phyloP scores from a whole-genome alignment of 306 rosid genomes.

The Elaeagnus macrophylla region DNA sequence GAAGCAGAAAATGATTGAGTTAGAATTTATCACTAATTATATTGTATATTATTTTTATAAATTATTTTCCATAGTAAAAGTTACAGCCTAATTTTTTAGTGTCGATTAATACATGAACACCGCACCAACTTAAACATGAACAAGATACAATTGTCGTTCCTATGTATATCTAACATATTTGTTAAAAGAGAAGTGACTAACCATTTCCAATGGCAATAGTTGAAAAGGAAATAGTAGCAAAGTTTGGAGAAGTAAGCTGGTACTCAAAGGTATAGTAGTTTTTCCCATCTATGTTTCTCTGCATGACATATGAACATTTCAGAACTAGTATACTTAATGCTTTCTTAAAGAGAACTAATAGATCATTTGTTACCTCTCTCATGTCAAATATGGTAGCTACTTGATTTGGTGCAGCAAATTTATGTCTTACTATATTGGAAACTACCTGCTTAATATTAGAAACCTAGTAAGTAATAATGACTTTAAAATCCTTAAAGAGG shows the following conservation, averaged over 20 bases:
- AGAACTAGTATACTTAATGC: too few relatives aligned
- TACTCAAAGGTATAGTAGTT: slow-evolving; percentile 80
- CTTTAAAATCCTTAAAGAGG: slow-evolving; percentile 7
- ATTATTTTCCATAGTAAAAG: too few relatives aligned
- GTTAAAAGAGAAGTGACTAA: slow-evolving; percentile 15
- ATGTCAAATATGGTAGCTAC: slow-evolving; percentile 48
- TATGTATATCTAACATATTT: not conserved
- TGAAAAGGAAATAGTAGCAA: slow-evolving; percentile 54
- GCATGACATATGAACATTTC: slow-evolving; percentile 25
- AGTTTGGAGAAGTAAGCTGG: slow-evolving; percentile 59
- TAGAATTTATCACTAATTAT: too few relatives aligned
- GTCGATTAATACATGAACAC: too few relatives aligned
- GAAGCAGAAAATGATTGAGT: too few relatives aligned
- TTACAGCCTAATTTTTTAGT: too few relatives aligned
- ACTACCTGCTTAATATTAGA: slow-evolving; percentile 39
- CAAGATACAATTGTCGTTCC: not conserved
- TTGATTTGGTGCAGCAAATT: slow-evolving; percentile 84
- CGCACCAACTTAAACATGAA: not conserved
- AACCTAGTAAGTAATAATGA: not conserved
- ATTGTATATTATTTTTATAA: too few relatives aligned
- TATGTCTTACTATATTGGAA: slow-evolving; percentile 55
- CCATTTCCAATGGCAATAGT: slow-evolving; percentile 91
- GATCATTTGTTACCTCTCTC: slow-evolving; percentile 50
- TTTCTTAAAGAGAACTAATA: not conserved
- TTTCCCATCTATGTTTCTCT: slow-evolving; percentile 66